These are phyloP conservation scores for Achaetomium macrosporum DNA, from an alignment of 2,329 filamentous ascomycete genomes.

Conservation along the genomic window DNA sequence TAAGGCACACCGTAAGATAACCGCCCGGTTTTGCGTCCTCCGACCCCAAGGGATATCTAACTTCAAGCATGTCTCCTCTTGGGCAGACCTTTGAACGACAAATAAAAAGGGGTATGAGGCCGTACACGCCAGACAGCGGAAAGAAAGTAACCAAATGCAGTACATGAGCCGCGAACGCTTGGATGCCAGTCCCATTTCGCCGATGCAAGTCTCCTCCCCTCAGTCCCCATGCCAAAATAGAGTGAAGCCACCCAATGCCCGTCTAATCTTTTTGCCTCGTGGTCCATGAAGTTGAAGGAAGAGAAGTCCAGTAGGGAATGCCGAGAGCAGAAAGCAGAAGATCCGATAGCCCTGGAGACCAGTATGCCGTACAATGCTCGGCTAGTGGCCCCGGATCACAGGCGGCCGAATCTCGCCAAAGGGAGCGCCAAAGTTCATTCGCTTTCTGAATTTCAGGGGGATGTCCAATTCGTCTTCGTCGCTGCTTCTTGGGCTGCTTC, in stretches of 20 bases:
- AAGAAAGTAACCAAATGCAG: background rate
- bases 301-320: background rate
- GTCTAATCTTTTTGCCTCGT: too few relatives aligned
- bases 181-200: background rate
- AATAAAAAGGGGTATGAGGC: conserved; percentile 4
- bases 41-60: background rate
- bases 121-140: background rate
- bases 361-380: background rate
- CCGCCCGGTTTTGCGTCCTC: background rate
- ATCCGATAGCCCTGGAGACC: background rate
- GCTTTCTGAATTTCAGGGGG: conserved; percentile 41
- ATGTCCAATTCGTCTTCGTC: conserved; percentile 37
- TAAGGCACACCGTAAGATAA: too few relatives aligned
- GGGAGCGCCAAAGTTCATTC: conserved; percentile 44
- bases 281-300: too few relatives aligned
- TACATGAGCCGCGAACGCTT: background rate
- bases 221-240: too few relatives aligned
- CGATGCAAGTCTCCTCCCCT: background rate
- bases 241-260: too few relatives aligned
- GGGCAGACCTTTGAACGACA: background rate
- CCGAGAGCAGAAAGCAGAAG: background rate
- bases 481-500: conserved; percentile 21
- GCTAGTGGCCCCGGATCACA: background rate
- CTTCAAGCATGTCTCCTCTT: background rate
- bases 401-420: conserved; percentile 32